Evolutionary conservation across 2,329 filamentous ascomycete species (phyloP), one percentile per base, ranked within the genome.

Genomic region (Fusarium setosum): DNA sequence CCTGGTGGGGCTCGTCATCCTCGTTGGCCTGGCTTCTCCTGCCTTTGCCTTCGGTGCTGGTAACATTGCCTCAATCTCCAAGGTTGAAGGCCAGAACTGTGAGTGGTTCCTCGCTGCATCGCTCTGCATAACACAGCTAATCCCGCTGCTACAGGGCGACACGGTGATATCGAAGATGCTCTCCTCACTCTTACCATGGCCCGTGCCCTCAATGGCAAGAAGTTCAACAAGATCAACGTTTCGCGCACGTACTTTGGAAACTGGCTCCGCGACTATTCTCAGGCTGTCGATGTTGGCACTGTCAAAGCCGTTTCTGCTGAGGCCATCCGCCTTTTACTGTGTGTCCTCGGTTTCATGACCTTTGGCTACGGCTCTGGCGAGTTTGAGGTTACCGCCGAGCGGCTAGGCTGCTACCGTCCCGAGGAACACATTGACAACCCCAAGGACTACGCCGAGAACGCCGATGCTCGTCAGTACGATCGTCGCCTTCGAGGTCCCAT

Each of bases 181-280:
- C 88, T 97, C 55, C 87, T 97, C 59, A 89, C 87, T 61, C 83
- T 97, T 24, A 80, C 89, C 44, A 84, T 85, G 79, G 84, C 84
- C 50, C 80, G 77, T 44, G 82, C 81, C 69, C 77, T 83, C 62
- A 82, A 82, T 68, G 82, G 83, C 70, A 94, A 94, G 83, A 96
- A 94, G 74, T 97, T 97, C 80, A 88, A 87, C 82, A 96, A 96
- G 82, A 87, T 97, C 73, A 91, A 90, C 74, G 92, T 97, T 64
- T 92, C 94, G 66, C 88, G 94, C 62, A 92, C 96, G 65, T 97
- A 97, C 82, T 97, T 97, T 81, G 94, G 94, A 67, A 97, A 97
- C 82, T 97, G 94, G 94, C 87, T 97, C 31, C 88, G 86, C 60
- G 94, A 97, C 79, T 97, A 97, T 80, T 96, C 92, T 52, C 94